Evolutionary conservation across 148 eudicot genomes (phyloP).

Genomic region (Salicornia ramosissima): DNA sequence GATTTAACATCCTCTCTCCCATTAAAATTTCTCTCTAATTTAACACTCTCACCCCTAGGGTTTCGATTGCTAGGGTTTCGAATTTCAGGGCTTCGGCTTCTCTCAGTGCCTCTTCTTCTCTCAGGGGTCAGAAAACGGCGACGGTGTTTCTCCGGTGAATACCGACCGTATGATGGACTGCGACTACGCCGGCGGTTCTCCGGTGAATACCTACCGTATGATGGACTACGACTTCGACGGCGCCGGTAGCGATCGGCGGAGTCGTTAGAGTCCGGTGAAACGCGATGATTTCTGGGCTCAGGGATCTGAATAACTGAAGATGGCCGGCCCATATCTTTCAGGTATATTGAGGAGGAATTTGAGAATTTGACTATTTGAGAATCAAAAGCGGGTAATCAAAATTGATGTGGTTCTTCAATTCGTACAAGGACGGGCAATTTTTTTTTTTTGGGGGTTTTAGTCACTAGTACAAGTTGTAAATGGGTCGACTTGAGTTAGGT

Average conservation of each 20-base stretch:
- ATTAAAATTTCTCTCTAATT: neutral
- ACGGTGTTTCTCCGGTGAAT: slow-evolving; percentile 22
- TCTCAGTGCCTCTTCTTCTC: slow-evolving; percentile 12
- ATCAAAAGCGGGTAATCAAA: neutral
- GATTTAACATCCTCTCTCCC: neutral
- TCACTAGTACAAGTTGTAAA: no score
- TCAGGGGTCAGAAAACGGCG: slow-evolving; percentile 42
- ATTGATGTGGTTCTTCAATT: no score
- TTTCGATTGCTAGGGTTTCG: neutral
- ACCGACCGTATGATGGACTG: slow-evolving; percentile 50
- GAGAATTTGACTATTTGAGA: neutral
- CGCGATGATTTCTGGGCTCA: slow-evolving; percentile 32
- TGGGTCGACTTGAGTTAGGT: no score
- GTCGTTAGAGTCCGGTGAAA: slow-evolving; percentile 33
- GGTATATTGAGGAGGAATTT: no score
- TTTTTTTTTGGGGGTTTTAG: no score
- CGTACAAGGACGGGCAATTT: no score
- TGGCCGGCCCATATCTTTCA: slow-evolving; percentile 44
- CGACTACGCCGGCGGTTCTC: slow-evolving; percentile 37
- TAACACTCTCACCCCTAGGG: neutral
- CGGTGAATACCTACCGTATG: slow-evolving; percentile 39
- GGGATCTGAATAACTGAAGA: slow-evolving; percentile 51
- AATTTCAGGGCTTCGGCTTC: slow-evolving; percentile 29
- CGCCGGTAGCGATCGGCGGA: slow-evolving; percentile 34
- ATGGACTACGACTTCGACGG: slow-evolving; percentile 46